A percentile compares a stretch with the other conserved stretches of the same genome.
Evolutionary conservation across 306 rosid genomes (phyloP).

Genomic region (Spatholobus suberectus): DNA sequence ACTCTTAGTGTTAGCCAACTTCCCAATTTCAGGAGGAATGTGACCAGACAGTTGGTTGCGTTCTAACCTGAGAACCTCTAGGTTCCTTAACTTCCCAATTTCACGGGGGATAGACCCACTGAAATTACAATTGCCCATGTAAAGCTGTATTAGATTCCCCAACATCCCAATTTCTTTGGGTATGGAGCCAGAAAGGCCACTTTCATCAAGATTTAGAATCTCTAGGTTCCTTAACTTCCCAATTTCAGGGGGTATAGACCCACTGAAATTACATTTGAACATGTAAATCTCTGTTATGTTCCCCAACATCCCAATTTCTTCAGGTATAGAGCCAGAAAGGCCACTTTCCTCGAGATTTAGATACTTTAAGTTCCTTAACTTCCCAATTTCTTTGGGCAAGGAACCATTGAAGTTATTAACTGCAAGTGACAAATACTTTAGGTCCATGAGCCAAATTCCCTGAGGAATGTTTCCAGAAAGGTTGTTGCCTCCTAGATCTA

Average conservation of each 20-base stretch:
- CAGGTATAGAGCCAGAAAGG: too few relatives aligned
- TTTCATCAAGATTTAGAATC: rapidly evolving
- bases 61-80: too few relatives aligned
- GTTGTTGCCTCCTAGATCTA: background rate
- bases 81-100: too few relatives aligned
- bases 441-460: background rate
- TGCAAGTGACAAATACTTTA: background rate
- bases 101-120: conserved; percentile 25
- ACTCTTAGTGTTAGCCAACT: background rate
- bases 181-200: background rate
- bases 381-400: background rate
- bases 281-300: too few relatives aligned
- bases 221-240: conserved; percentile 9
- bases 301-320: too few relatives aligned
- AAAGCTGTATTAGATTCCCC: background rate
- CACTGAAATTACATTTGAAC: too few relatives aligned
- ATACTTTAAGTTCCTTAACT: too few relatives aligned
- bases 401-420: background rate
- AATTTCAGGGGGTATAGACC: too few relatives aligned
- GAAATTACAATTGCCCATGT: background rate
- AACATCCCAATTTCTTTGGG: background rate
- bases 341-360: too few relatives aligned
- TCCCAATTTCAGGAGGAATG: background rate
- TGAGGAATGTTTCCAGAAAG: conserved; percentile 4
- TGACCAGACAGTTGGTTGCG: too few relatives aligned